Percentiles rank a stretch among this genome's conserved stretches.
Conservation (phyloP, 192 early-diverging fungal species). For the Entomortierella beljakovae region DNA sequence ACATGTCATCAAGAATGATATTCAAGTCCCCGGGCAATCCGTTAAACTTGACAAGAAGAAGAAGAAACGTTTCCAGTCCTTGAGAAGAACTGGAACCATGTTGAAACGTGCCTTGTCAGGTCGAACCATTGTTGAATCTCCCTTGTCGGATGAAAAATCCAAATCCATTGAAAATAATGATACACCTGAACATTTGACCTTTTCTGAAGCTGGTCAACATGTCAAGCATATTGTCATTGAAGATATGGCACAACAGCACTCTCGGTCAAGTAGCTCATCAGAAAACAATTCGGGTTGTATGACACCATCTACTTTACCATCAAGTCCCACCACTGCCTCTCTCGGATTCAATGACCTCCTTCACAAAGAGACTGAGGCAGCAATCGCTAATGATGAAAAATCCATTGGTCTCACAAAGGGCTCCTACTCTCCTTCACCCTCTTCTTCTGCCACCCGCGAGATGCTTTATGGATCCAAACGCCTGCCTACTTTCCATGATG, state of each 20-base stretch:
- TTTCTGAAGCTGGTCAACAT: background rate
- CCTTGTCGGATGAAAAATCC: background rate
- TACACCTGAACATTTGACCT: background rate
- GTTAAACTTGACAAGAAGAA: conserved; percentile 11
- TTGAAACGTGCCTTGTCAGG: conserved; percentile 38
- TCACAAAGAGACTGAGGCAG: background rate
- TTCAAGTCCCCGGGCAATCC: conserved; percentile 38
- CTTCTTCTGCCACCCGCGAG: conserved; percentile 8
- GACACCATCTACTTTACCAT: background rate
- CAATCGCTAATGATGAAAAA: background rate
- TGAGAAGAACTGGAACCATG: conserved; percentile 35
- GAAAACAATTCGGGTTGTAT: background rate
- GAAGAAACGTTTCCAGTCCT: conserved; percentile 26
- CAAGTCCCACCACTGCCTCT: conserved; percentile 9
- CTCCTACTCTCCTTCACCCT: background rate
- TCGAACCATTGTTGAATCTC: conserved; percentile 16
- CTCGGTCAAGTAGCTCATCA: background rate
- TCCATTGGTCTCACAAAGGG: too few relatives aligned
- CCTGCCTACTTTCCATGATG: conserved; percentile 43
- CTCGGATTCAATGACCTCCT: background rate
- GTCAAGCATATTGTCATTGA: conserved; percentile 5
- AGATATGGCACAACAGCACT: background rate
- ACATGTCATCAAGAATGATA: conserved; percentile 52
- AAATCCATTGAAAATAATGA: background rate
- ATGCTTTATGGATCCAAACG: conserved; percentile 32